Evolutionary conservation across 768 basidiomycete species (phyloP).

Genomic region (Naganishia vaughanmartiniae): DNA sequence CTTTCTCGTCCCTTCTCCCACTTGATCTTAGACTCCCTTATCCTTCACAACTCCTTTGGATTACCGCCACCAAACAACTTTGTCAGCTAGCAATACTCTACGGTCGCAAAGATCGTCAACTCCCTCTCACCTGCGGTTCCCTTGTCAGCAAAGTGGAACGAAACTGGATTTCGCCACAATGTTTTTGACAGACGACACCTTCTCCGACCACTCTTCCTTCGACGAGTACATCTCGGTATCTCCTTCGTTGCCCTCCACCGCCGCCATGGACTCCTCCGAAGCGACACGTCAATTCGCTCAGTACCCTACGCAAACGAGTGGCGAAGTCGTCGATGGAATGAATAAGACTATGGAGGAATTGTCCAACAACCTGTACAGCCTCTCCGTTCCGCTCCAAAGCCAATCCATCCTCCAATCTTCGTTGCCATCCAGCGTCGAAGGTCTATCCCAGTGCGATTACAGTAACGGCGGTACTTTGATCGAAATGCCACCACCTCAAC

Average conservation of each 20-base stretch:
- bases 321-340: neutral
- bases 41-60: neutral
- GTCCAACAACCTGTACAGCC: neutral
- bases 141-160: neutral
- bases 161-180: slow-evolving; percentile 8
- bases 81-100: neutral
- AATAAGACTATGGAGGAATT: slow-evolving; percentile 2
- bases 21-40: slow-evolving; percentile 5
- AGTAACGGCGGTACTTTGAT: neutral
- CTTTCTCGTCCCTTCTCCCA: slow-evolving; percentile 10
- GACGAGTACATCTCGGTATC: slow-evolving; percentile 20
- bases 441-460: neutral
- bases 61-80: neutral
- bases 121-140: neutral
- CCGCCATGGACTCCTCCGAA: neutral
- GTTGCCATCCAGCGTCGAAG: neutral
- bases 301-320: neutral
- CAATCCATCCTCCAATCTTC: neutral
- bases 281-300: neutral
- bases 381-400: neutral
- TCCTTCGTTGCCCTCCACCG: neutral
- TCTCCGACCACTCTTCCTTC: slow-evolving; percentile 21
- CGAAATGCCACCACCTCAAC: slow-evolving; percentile 2
- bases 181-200: slow-evolving; percentile 7
- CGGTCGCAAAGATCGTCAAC: neutral